These are phyloP conservation scores for Acanthamoeba lenticulata DNA, from an alignment of 208 protist species.

Conservation along the genomic window DNA sequence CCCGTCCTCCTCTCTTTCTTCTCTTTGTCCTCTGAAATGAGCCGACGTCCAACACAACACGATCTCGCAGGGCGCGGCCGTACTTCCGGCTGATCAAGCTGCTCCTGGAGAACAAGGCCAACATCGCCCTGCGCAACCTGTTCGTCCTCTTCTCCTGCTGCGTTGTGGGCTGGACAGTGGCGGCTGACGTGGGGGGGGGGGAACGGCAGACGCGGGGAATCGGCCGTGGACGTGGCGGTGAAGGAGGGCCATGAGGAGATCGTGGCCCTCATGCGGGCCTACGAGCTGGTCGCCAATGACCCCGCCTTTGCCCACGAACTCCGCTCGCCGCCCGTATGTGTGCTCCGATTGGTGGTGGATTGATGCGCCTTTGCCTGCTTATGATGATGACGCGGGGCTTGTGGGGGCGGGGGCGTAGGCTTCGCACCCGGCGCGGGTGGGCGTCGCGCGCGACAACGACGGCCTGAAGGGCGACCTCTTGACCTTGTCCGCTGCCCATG, in stretches of 20 bases:
- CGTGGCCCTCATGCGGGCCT: neutral
- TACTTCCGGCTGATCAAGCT: constrained; percentile 46
- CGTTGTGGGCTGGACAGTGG: neutral
- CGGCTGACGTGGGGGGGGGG: neutral
- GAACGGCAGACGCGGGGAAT: neutral
- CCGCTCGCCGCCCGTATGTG: neutral
- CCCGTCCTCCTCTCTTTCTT: neutral
- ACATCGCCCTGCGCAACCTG: neutral
- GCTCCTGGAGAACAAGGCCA: constrained; percentile 27
- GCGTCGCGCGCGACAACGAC: too few relatives aligned
- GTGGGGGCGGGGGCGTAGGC: too few relatives aligned
- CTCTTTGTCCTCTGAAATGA: neutral
- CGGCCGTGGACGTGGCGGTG: neutral
- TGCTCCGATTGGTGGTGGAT: neutral
- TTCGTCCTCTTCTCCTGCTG: neutral
- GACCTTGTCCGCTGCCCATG: too few relatives aligned
- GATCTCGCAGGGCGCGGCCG: neutral
- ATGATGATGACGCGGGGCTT: too few relatives aligned
- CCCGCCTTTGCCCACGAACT: neutral
- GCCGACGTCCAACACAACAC: neutral
- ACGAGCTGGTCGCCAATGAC: constrained; percentile 52
- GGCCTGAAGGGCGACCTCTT: too few relatives aligned
- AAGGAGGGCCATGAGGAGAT: constrained; percentile 19
- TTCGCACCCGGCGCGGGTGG: too few relatives aligned
- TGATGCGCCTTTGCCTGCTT: neutral